Evolutionary conservation across 495 filamentous ascomycete genomes (phyloP), one percentile per base, ranked within the genome.

Genomic region (Penicillium roqueforti): DNA sequence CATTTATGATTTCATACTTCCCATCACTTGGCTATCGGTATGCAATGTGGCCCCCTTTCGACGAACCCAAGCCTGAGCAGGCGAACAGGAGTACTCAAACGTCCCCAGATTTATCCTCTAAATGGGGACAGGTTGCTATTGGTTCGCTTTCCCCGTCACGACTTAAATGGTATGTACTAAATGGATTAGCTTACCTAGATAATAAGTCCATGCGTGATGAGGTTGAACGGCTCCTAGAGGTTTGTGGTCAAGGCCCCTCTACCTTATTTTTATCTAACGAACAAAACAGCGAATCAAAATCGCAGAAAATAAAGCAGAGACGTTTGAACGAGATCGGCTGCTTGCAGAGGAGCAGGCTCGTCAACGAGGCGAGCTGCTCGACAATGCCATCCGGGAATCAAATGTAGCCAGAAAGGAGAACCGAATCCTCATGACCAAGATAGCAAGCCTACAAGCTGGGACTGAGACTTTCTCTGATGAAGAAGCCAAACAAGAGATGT

Each of bases 261-360:
- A n/a, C 16, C 5, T 22, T 4, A 5, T 13, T 3, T 23, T 14
- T 9, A 23, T 13, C 14, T 34, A n/a, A 39, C 2, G 0, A 29
- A 20, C 10, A 1, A 32, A 34, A 37, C 10, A 54, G 51, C 1
- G 6, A 34, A 13, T 44, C n/a, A 36, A n/a, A n/a, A 34, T 5
- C 1, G 28, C 25, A n/a, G 39, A 44, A 13, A 25, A 37, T 11
- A 6, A 47, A 0, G 25, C 42, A 3, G 22, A 47, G 9, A 6
- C 16, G 3, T 16, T 40, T 7, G 18, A 26, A 20, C 14, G 3
- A 2, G 34, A n/a, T 4, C 4, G 6, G 7, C 14, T 51, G n/a
- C 14, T 22, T 48, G 43, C 36, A 20, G 42, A 22, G 22, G 47
- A 54, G 28, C 42, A 36, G n/a, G 19, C 25, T 10, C 48, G 45